These are phyloP conservation scores for Jatropha multifida DNA, from an alignment of 441 rosid species.

Conservation along the genomic window DNA sequence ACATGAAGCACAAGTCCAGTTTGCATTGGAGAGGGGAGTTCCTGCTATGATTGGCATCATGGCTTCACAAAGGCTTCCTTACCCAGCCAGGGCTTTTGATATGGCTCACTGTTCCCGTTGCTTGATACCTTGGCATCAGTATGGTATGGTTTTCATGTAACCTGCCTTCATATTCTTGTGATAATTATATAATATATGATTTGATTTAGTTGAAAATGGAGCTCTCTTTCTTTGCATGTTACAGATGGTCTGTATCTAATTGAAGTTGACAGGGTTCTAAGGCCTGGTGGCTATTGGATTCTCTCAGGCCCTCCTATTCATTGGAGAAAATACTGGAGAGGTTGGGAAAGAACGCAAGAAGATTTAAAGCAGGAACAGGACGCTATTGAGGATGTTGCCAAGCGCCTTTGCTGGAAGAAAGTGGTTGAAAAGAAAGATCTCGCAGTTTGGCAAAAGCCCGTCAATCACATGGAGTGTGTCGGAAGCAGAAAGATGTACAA, in stretches of 20 bases:
- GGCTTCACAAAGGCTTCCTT: conserved; percentile 85
- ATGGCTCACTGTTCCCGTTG: conserved; percentile 98
- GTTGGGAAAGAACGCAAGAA: conserved; percentile 83
- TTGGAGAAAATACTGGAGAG: conserved; percentile 91
- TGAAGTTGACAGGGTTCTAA: conserved; percentile 83
- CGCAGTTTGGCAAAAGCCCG: conserved; percentile 74
- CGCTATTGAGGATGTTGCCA: conserved; percentile 72
- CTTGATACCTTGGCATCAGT: conserved; percentile 74
- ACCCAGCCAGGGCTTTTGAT: conserved; percentile 92
- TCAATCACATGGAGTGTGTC: conserved; percentile 70
- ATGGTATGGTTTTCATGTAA: conserved; percentile 40
- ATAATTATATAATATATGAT: too few species aligned
- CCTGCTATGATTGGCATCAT: conserved; percentile 89
- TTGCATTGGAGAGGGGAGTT: conserved; percentile 95
- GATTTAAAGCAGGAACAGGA: conserved; percentile 87
- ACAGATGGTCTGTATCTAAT: conserved; percentile 79
- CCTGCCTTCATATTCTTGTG: not conserved
- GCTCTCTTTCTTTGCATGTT: not conserved
- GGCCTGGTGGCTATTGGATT: conserved; percentile 97
- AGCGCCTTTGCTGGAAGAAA: conserved; percentile 87
- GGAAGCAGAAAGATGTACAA: conserved; percentile 45
- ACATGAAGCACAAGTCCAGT: conserved; percentile 96
- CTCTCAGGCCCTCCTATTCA: conserved; percentile 90
- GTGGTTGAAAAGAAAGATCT: conserved; percentile 72
- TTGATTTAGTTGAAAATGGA: not conserved